These are phyloP conservation scores for Cutaneotrichosporon sp. DNA, from an alignment of 1,284 basidiomycete genomes.

Conservation along the genomic window DNA sequence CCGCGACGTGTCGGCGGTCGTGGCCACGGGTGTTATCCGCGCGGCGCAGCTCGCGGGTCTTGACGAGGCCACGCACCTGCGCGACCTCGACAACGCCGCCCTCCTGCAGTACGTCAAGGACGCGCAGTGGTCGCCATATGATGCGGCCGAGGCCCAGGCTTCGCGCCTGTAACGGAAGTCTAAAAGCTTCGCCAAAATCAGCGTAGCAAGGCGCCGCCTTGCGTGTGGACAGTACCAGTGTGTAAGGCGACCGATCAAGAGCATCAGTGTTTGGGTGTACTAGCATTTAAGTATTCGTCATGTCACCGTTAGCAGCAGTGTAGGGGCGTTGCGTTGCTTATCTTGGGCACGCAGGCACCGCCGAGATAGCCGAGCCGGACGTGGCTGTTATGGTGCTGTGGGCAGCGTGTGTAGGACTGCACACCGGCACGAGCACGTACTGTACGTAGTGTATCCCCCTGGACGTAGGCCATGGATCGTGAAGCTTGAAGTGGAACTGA, in stretches of 20 bases:
- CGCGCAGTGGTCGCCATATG: constrained; percentile 32
- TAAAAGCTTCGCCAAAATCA: neutral
- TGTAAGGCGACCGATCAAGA: neutral
- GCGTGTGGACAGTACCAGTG: neutral
- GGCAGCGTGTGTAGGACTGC: too few species aligned
- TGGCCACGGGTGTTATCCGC: constrained; percentile 68
- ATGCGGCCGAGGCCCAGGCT: neutral
- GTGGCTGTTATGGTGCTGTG: neutral
- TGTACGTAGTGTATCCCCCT: too few species aligned
- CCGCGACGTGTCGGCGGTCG: constrained; percentile 70
- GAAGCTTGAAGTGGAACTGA: too few species aligned
- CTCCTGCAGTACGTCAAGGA: constrained; percentile 28
- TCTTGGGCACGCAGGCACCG: too few species aligned
- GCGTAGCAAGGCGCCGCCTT: too few species aligned
- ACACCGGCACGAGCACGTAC: too few species aligned
- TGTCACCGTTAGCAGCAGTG: too few species aligned
- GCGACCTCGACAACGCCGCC: constrained; percentile 26
- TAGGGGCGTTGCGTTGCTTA: too few species aligned
- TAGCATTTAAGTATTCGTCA: neutral
- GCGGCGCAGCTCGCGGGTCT: constrained; percentile 64
- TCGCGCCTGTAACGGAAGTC: constrained; percentile 10
- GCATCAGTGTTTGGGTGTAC: constrained; percentile 5
- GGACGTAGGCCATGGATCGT: too few species aligned
- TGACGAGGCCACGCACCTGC: constrained; percentile 28
- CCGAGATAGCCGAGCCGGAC: too few species aligned